Evolutionary conservation across 805 yeast genomes (phyloP), one percentile per base, ranked within the genome.

Genomic region (Hanseniaspora guilliermondii): DNA sequence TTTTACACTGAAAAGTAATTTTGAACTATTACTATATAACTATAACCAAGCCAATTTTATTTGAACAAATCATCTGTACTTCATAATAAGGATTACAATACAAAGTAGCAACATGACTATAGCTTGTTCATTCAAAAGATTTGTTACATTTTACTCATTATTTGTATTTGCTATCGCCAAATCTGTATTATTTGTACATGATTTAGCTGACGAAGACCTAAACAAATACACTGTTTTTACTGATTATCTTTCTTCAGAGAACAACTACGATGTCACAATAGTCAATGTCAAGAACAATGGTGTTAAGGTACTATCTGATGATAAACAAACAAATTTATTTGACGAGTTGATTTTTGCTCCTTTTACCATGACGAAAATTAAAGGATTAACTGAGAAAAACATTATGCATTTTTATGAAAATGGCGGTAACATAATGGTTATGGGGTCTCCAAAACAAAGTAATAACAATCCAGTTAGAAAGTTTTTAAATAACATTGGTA

Each of bases 401-500:
- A 67, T 93, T 57, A 65, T 87, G 42, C 72, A 78, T 39, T 87
- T 81, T 62, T 72, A 81, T 59, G 66, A 67, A 58, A 73, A 71
- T 14, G 87, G 91, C 47, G 96, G 96, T 57, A 85, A 88, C 64
- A 65, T 93, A 8, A 62, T 93, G 17, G 77, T 82, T 14, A 71
- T 87, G 14, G 76, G 83, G 0, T 68, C 76, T 38, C 76, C 82
- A 22, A 58, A 61, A 8, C 77, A 76, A 17, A 62, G 74, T 16
- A 78, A 83, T 39, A 86, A 84, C 25, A 52, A 52, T 24, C 77
- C 82, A 19, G 68, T 84, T 35, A 78, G 87, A 57, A 70, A 76
- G 2, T 82, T 84, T 61, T 75, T 87, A 59, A 78, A 80, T 62
- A 87, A 89, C 65, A 69, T 89, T 59, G 98, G 96, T 33, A 81